Conservation (phyloP, 2,329 filamentous ascomycete genomes). For the Clonostachys solani region DNA sequence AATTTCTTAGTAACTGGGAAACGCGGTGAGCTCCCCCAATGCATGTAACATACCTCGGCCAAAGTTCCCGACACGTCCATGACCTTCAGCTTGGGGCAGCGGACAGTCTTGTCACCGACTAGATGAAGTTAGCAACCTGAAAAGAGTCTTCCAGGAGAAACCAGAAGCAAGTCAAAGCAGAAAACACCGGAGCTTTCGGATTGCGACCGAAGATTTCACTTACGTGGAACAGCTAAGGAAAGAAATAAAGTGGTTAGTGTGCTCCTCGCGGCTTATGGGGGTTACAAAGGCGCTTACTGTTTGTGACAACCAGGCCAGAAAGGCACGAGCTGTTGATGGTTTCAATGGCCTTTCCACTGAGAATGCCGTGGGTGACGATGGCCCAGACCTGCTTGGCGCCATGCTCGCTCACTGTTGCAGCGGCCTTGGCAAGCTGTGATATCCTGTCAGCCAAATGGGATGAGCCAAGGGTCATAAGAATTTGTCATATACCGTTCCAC, state of each 20-base stretch:
- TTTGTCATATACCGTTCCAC: slow-evolving; percentile 57
- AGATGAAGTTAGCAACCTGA: neutral
- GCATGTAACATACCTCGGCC: slow-evolving; percentile 42
- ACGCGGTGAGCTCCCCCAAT: neutral
- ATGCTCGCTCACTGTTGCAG: slow-evolving; percentile 81
- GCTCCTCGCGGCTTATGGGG: slow-evolving; percentile 11
- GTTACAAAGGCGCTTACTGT: slow-evolving; percentile 44
- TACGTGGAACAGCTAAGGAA: slow-evolving; percentile 25
- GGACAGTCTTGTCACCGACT: slow-evolving; percentile 71
- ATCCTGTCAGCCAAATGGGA: slow-evolving; percentile 4
- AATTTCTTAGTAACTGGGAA: neutral
- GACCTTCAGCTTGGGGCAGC: slow-evolving; percentile 77
- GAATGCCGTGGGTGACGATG: slow-evolving; percentile 91
- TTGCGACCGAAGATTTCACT: slow-evolving; percentile 1
- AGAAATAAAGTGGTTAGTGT: neutral
- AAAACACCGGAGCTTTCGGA: too few relatives aligned
- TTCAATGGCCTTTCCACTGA: slow-evolving; percentile 84
- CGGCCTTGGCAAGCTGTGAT: slow-evolving; percentile 65
- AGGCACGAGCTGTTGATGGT: slow-evolving; percentile 76
- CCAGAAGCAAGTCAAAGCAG: too few relatives aligned
- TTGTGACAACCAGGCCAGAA: slow-evolving; percentile 80
- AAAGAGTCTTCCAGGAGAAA: too few relatives aligned
- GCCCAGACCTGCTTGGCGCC: slow-evolving; percentile 86
- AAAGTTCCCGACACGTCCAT: slow-evolving; percentile 88
- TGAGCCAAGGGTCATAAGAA: neutral